Base-by-base conservation (phyloP, 495 filamentous ascomycete genomes). In the Chlorociboria aeruginascens region DNA sequence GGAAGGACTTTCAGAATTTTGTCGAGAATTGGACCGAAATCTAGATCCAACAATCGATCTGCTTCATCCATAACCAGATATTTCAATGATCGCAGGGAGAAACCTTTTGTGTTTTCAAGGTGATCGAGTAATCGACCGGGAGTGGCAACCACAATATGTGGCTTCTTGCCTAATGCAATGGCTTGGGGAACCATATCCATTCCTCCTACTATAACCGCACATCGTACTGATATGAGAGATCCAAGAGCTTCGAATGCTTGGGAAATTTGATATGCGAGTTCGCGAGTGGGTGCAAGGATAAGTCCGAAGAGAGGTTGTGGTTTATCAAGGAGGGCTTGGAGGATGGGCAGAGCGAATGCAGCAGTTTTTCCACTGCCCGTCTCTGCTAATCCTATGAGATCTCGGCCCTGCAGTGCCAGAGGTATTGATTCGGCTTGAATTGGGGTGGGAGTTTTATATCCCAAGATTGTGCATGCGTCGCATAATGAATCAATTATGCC, bases 1-100 rank as follows among this genome's bases (percentile, higher is more conserved):
- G 89, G 90, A 6, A 97, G 71, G 29, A 94, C 83, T 63, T 89
- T 89, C 31, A 97, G 74, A 45, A 97, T 85, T 61, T 95, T 95
- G 60, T 95, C 88, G 9, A 96, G 72, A 17, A 92, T 79, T 3
- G 87, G 85, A 0, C 88, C 92, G 60, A 96, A 97, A 64, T 96
- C 90, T 63, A 95, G 79, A 59, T 97, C 92, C 0, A 98, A 75
- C 0, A 98, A 72, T 32, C 87, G 73, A 60, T 98, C 90, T 28
- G 90, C 92, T 65, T 98, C 92, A 55, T 96, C 92, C 77, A 96
- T 86, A 32, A 93, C 88, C 0, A 96, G 74, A 56, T 89, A 94
- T 56, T 87, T 86, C 3, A 96, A 67, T 12, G 67, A 68, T 6
- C 79, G 76, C 33, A 96, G 66, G 7, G 80, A 85, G 64, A 98